Evolutionary conservation across 1,284 basidiomycete species (phyloP).

Genomic region (Agroathelia rolfsii): DNA sequence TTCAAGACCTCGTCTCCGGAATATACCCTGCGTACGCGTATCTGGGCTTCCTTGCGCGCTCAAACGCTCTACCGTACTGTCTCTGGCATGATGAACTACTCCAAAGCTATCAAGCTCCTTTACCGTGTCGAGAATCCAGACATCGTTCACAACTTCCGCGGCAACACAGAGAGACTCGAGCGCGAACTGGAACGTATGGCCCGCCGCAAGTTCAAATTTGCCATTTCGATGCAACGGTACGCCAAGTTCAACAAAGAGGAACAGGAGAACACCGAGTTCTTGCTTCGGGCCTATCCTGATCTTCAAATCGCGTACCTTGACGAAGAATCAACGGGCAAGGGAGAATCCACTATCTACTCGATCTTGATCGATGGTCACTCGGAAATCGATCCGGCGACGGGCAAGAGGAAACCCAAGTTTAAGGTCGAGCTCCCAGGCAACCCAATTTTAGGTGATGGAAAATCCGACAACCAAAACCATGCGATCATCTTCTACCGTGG

Average conservation of each 20-base stretch:
- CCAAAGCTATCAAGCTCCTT: conserved; percentile 97
- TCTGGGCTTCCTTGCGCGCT: conserved; percentile 97
- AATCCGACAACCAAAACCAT: conserved; percentile 99
- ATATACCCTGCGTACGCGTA: conserved; percentile 97
- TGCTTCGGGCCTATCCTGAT: conserved; percentile 96
- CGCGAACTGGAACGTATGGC: conserved; percentile 96
- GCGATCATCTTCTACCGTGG: conserved; percentile 99
- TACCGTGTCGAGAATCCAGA: conserved; percentile 99
- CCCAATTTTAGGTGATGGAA: conserved; percentile 98
- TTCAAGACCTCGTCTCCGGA: conserved; percentile 99
- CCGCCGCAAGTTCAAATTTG: conserved; percentile 96
- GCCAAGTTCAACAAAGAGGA: conserved; percentile 99
- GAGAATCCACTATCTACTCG: conserved; percentile 88
- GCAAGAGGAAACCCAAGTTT: conserved; percentile 95
- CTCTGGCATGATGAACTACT: conserved; percentile 99
- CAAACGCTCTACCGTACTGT: conserved; percentile 99
- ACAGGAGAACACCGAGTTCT: conserved; percentile 96
- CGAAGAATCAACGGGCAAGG: conserved; percentile 84
- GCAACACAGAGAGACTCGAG: conserved; percentile 95
- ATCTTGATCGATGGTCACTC: conserved; percentile 96
- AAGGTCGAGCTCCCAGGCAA: conserved; percentile 96
- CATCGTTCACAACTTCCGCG: conserved; percentile 92
- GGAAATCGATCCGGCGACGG: conserved; percentile 83
- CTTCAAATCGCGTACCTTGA: conserved; percentile 98
- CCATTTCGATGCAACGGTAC: conserved; percentile 98